These are phyloP conservation scores for Sphenostylis stenocarpa DNA, from an alignment of 306 rosid species.

Conservation along the genomic window DNA sequence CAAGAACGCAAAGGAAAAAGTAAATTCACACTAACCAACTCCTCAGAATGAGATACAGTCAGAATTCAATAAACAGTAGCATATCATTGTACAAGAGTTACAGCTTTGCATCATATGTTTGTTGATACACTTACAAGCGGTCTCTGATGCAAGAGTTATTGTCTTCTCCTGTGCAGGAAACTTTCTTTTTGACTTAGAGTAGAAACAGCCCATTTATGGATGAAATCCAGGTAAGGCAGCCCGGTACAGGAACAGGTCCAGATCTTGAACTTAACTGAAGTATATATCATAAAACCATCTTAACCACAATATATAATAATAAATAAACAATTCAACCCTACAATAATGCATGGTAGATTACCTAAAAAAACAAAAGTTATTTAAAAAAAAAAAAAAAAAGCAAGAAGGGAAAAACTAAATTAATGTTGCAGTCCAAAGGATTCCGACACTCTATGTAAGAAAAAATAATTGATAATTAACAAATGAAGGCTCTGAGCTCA, in stretches of 20 bases:
- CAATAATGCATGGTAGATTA: neutral
- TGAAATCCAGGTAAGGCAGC: constrained; percentile 43
- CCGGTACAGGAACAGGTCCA: constrained; percentile 30
- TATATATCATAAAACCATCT: constrained; percentile 48
- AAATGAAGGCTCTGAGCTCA: constrained; percentile 7
- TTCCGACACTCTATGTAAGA: constrained; percentile 14
- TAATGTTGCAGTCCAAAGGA: neutral
- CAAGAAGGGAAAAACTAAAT: neutral
- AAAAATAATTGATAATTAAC: constrained; percentile 19
- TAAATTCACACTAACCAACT: constrained; percentile 7
- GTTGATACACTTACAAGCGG: constrained; percentile 72
- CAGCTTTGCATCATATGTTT: neutral
- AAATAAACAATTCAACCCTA: constrained; percentile 35
- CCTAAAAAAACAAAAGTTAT: neutral
- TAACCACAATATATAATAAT: constrained; percentile 37
- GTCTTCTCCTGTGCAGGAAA: constrained; percentile 85
- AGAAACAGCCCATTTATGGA: constrained; percentile 88
- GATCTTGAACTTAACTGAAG: constrained; percentile 51
- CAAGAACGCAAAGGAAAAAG: constrained; percentile 6
- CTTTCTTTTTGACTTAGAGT: constrained; percentile 60
- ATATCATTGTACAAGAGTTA: constrained; percentile 1
- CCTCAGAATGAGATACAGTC: neutral
- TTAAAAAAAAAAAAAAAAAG: neutral
- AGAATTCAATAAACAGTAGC: constrained; percentile 17
- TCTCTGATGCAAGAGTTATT: constrained; percentile 76